Base-by-base conservation (phyloP, 345 rosid species). In the Brassica juncea region DNA sequence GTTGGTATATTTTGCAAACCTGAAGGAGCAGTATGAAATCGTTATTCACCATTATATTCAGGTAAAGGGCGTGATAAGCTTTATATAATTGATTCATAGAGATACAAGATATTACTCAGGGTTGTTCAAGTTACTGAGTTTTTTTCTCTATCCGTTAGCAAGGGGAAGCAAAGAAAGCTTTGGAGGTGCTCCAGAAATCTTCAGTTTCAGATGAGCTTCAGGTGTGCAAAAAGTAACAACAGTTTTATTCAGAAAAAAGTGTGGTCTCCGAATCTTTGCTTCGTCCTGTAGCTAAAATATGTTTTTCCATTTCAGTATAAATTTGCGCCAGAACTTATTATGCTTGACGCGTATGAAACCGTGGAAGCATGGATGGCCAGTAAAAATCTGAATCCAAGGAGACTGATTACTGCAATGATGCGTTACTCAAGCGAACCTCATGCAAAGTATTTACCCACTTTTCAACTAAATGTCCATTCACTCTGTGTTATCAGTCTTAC, bases 391-490 rank as follows among this genome's bases (percentile, higher is more conserved):
- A 91, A 93, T 78, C 98, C 99, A 30, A 88, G 98, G 87, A 95
- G 90, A 81, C 82, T 95, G 65, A 88, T 93, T 81, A 97, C 98
- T 82, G 98, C 99, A 68, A 93, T 95, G 99, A 91, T 95, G 98
- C 98, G 97, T 57, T 95, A 95, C 88, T 91, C 97, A 81, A 91
- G 93, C 77, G 98, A 93, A 86, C 98, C 99, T 85, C 99, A 93
- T 95, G 97, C 98, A 73, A 95, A 91, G 99, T 95, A 91, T 82
- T 73, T 73, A 52, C 70, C 28, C 58, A 9, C 34, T 49, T 12
- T 58, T 35, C 73, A 47, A 67, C 47, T 19, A 14, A 73, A 71
- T 72, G 4, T 21, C 12, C 49, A 58, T 58, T 76, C 68, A 54
- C 19, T 31, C 35, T 75, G 30, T 68, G 57, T 73, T 71, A 34